Conservation (phyloP, 2,329 filamentous ascomycete genomes). For the Trichophyton mentagrophytes region DNA sequence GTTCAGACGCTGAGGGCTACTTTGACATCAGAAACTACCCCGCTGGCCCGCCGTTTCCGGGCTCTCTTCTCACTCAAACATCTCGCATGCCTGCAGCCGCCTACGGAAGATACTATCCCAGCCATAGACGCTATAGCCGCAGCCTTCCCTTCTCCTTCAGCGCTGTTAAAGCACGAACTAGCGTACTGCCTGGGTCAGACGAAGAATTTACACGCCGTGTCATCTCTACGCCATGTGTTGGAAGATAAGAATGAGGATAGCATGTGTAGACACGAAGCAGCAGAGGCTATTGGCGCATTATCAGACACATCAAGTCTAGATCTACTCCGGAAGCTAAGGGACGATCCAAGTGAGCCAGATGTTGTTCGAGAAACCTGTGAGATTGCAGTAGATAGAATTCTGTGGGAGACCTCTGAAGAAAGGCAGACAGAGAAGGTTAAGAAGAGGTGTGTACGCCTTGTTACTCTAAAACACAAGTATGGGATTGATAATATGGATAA, state of each 20-base stretch:
- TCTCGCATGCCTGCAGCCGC: conserved; percentile 55
- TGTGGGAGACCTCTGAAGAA: conserved; percentile 74
- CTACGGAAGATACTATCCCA: conserved; percentile 46
- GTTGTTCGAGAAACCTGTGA: conserved; percentile 93
- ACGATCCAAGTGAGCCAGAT: conserved; percentile 61
- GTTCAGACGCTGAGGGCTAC: conserved; percentile 48
- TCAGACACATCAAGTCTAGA: conserved; percentile 62
- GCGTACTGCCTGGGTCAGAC: conserved; percentile 95
- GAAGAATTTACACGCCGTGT: conserved; percentile 59
- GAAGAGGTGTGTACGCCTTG: conserved; percentile 52
- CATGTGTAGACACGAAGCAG: conserved; percentile 94
- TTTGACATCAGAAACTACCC: conserved; percentile 65
- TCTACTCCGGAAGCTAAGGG: conserved; percentile 58
- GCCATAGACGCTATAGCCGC: conserved; percentile 74
- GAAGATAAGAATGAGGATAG: conserved; percentile 70
- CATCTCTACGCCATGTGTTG: conserved; percentile 60
- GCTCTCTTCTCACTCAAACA: conserved; percentile 97
- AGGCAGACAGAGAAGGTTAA: conserved; percentile 63
- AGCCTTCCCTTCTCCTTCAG: conserved; percentile 71
- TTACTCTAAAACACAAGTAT: background rate
- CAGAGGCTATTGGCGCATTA: conserved; percentile 83
- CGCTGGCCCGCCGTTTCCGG: conserved; percentile 81
- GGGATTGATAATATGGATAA: conserved; percentile 8
- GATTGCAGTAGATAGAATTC: conserved; percentile 83
- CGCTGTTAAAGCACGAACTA: conserved; percentile 87